Evolutionary conservation across 495 filamentous ascomycete genomes (phyloP).

Genomic region (Staphylotrichum longicolle): DNA sequence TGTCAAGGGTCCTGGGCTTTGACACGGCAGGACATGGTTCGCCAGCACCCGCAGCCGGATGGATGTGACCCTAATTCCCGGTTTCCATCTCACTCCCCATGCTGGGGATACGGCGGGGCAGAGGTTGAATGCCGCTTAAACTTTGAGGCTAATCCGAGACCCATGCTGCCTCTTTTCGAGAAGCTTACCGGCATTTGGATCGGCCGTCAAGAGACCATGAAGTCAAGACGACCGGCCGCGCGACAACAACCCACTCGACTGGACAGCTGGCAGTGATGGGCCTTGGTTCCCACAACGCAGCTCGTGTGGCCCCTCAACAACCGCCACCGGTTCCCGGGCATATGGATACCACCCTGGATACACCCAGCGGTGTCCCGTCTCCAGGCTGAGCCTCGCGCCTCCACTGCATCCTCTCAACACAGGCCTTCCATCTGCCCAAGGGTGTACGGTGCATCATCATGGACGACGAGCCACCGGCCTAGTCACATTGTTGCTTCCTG

Average conservation of each 20-base stretch:
- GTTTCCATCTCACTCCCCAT: conserved; percentile 34
- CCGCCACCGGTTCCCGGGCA: too few relatives aligned
- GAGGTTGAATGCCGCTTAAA: conserved; percentile 29
- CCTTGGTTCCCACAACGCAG: not conserved
- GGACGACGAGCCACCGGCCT: not conserved
- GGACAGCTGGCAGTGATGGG: too few relatives aligned
- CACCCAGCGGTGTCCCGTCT: too few relatives aligned
- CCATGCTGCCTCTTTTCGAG: not conserved
- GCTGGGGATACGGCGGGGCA: conserved; percentile 18
- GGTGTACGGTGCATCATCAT: too few relatives aligned
- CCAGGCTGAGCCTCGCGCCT: too few relatives aligned
- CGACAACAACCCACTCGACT: too few relatives aligned
- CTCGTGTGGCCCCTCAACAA: too few relatives aligned
- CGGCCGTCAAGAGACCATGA: not conserved
- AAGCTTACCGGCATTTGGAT: conserved; percentile 8
- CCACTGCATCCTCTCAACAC: too few relatives aligned
- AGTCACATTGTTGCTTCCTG: not conserved
- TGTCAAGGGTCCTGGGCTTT: conserved; percentile 28
- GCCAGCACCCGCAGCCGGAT: conserved; percentile 35
- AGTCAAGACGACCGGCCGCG: not conserved
- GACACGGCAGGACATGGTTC: conserved; percentile 25
- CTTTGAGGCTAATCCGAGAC: conserved; percentile 25
- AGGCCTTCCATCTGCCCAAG: too few relatives aligned
- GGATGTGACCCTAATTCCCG: conserved; percentile 40
- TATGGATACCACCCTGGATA: too few relatives aligned